Percentiles rank a stretch among this genome's conserved stretches.
phyloP scores from a whole-genome alignment of 1,284 basidiomycete genomes.

The Marasmius oreades region DNA sequence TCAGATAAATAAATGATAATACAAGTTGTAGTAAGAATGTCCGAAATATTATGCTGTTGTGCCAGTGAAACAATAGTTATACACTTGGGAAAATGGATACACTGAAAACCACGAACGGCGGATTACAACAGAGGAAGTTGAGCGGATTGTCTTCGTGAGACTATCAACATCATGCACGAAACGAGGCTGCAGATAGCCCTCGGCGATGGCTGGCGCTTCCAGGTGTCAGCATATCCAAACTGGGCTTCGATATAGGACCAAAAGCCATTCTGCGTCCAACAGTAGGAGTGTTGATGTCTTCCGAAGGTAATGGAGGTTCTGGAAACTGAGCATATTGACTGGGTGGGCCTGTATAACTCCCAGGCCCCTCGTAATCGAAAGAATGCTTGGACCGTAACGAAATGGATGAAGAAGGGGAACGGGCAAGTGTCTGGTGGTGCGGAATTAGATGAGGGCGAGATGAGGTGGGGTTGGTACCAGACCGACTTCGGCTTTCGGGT shows the following conservation, averaged over 20 bases:
- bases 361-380: slow-evolving; percentile 41
- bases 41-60: not conserved
- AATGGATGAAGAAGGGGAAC: slow-evolving; percentile 48
- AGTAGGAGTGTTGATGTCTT: slow-evolving; percentile 39
- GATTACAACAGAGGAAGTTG: slow-evolving; percentile 7
- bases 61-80: not conserved
- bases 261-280: slow-evolving; percentile 62
- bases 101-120: slow-evolving; percentile 21
- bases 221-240: slow-evolving; percentile 37
- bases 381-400: slow-evolving; percentile 38
- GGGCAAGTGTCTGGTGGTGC: slow-evolving; percentile 36
- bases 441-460: slow-evolving; percentile 35
- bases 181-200: slow-evolving; percentile 59
- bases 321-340: slow-evolving; percentile 69
- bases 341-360: slow-evolving; percentile 57
- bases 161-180: slow-evolving; percentile 33
- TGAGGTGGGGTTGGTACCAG: slow-evolving; percentile 62
- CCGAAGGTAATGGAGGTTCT: slow-evolving; percentile 48
- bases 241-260: slow-evolving; percentile 56
- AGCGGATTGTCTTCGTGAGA: not conserved
- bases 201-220: slow-evolving; percentile 45
- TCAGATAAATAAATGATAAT: slow-evolving; percentile 6
- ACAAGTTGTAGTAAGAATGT: not conserved
- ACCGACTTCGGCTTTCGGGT: slow-evolving; percentile 51
- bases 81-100: slow-evolving; percentile 4